phyloP scores from a whole-genome alignment of 2,329 filamentous ascomycete species.

The Penicillium sp. region DNA sequence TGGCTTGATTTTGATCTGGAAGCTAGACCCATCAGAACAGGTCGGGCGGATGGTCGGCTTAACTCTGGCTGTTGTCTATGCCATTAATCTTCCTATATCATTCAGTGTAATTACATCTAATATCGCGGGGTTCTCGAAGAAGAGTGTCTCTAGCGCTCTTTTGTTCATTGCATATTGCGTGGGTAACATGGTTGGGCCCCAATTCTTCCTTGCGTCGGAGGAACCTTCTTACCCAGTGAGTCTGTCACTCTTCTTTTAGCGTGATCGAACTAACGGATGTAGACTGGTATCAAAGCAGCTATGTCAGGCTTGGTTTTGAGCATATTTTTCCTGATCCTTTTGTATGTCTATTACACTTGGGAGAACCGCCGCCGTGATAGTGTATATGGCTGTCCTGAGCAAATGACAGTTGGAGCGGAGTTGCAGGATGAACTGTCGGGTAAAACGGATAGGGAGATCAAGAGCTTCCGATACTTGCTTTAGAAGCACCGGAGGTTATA shows the following conservation, averaged over 20 bases:
- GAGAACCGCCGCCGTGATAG: slow-evolving; percentile 14
- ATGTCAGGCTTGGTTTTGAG: slow-evolving; percentile 15
- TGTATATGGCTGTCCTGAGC: slow-evolving; percentile 4
- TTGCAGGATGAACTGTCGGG: too few relatives aligned
- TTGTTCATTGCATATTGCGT: slow-evolving; percentile 47
- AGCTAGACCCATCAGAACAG: slow-evolving; percentile 16
- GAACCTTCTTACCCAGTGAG: slow-evolving; percentile 14
- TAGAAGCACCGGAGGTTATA: too few relatives aligned
- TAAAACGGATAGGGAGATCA: too few relatives aligned
- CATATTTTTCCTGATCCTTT: slow-evolving; percentile 11
- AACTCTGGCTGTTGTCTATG: slow-evolving; percentile 27
- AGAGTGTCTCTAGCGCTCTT: slow-evolving; percentile 37
- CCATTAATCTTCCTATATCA: slow-evolving; percentile 30
- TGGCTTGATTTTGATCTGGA: slow-evolving; percentile 28
- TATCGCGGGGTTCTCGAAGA: slow-evolving; percentile 33
- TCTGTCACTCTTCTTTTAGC: too few relatives aligned
- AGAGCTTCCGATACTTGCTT: too few relatives aligned
- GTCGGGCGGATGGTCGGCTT: slow-evolving; percentile 27
- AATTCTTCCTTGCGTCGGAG: slow-evolving; percentile 16
- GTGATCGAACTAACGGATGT: too few relatives aligned
- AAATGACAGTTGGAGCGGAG: too few relatives aligned
- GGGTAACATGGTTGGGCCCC: slow-evolving; percentile 30
- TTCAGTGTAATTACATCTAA: slow-evolving; percentile 30
- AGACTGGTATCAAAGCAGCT: slow-evolving; percentile 14
- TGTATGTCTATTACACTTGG: slow-evolving; percentile 13